phyloP scores from a whole-genome alignment of 768 basidiomycete species.

The Mycena pura region DNA sequence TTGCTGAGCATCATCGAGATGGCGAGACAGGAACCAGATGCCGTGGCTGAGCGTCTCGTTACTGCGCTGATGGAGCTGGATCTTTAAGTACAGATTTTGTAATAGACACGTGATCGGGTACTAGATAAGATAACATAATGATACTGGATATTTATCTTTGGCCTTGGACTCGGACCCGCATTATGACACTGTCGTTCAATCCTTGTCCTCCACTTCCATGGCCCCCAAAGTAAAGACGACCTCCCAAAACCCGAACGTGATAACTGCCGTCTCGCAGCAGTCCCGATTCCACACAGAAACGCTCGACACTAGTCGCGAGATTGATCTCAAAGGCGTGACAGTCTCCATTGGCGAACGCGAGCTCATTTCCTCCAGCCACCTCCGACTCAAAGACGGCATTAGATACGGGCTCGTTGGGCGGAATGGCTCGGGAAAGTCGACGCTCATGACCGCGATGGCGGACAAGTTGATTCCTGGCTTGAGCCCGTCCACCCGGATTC shows the following conservation, averaged over 20 bases:
- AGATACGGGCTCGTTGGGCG: slow-evolving; percentile 47
- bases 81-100: too few relatives aligned
- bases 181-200: neutral
- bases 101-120: neutral
- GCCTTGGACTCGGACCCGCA: neutral
- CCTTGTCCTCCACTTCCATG: slow-evolving; percentile 1
- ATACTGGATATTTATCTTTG: neutral
- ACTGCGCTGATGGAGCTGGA: slow-evolving; percentile 65
- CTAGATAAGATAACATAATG: neutral
- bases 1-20: slow-evolving; percentile 91
- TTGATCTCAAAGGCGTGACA: slow-evolving; percentile 53
- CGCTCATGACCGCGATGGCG: slow-evolving; percentile 47
- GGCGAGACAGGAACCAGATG: slow-evolving; percentile 94
- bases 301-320: slow-evolving; percentile 34
- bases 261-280: slow-evolving; percentile 41
- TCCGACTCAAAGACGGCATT: slow-evolving; percentile 48
- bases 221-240: slow-evolving; percentile 21
- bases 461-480: slow-evolving; percentile 57
- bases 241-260: neutral
- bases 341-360: slow-evolving; percentile 51
- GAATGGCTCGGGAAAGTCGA: slow-evolving; percentile 22
- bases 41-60: slow-evolving; percentile 73
- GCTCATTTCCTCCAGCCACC: slow-evolving; percentile 44
- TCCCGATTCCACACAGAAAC: slow-evolving; percentile 46
- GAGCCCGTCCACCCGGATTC: slow-evolving; percentile 47